Conservation (phyloP, 208 protist species). For the Leishmania martiniquensis region DNA sequence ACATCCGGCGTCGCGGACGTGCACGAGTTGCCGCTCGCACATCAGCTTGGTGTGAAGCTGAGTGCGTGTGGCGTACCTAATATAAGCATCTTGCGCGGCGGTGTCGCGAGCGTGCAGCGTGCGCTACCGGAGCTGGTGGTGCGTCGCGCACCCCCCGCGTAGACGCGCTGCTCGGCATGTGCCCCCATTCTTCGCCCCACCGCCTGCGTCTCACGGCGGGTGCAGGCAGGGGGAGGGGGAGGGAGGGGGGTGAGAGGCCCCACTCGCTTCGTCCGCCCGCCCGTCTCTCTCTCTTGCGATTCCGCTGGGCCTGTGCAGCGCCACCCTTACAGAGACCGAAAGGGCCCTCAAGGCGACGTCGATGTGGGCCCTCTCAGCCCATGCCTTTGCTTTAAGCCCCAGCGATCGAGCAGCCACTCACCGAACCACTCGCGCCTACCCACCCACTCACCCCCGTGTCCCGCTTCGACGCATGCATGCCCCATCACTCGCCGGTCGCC, state of each 20-base stretch:
- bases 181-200: neutral
- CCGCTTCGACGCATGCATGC: neutral
- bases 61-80: conserved; percentile 56
- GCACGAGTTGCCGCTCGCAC: conserved; percentile 26
- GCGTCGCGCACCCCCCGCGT: conserved; percentile 10
- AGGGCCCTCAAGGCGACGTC: no score
- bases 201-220: neutral
- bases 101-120: conserved; percentile 39
- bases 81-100: conserved; percentile 67
- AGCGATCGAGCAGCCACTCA: no score
- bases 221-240: no score
- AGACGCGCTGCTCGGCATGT: neutral
- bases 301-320: no score
- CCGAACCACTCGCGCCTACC: no score
- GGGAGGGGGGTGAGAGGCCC: no score
- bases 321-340: no score
- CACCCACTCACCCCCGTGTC: conserved; percentile 3
- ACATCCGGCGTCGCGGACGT: conserved; percentile 5
- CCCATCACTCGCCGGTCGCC: no score
- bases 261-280: no score
- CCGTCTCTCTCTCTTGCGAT: no score
- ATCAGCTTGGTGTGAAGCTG: conserved; percentile 54
- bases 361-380: no score
- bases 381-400: no score
- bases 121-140: conserved; percentile 54